These are phyloP conservation scores for Avena eriantha DNA, from an alignment of 176 grass and related monocot species.

Conservation along the genomic window DNA sequence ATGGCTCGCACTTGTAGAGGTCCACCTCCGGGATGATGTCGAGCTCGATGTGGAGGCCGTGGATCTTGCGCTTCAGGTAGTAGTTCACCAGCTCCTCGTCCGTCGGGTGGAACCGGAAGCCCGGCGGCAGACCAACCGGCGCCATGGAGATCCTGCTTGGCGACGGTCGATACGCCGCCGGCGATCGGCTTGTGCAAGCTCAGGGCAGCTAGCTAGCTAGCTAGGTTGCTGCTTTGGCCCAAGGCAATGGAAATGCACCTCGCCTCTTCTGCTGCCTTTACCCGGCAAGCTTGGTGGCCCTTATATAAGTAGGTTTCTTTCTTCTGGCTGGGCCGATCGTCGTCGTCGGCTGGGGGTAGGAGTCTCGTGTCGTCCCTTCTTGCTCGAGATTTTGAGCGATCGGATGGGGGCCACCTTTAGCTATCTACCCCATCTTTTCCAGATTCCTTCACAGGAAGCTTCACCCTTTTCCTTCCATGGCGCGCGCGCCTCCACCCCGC, in stretches of 20 bases:
- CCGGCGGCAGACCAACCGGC: conserved; percentile 80
- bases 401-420: conserved; percentile 56
- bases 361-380: conserved; percentile 30
- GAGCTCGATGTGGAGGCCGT: conserved; percentile 94
- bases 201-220: conserved; percentile 1
- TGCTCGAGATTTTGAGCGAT: conserved; percentile 47
- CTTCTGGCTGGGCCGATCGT: neutral
- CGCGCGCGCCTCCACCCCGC: no score
- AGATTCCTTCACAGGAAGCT: conserved; percentile 82
- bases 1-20: conserved; percentile 98
- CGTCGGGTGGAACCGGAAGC: conserved; percentile 93
- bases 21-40: conserved; percentile 98
- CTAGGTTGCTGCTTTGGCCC: neutral
- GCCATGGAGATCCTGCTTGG: no score
- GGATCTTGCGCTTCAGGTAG: conserved; percentile 99
- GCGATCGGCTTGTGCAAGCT: no score
- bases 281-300: conserved; percentile 37
- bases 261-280: conserved; percentile 69
- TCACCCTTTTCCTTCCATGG: conserved; percentile 67
- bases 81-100: conserved; percentile 98
- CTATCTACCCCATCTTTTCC: conserved; percentile 53
- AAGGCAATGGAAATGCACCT: conserved; percentile 55
- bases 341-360: conserved; percentile 33
- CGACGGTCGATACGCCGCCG: no score
- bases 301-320: conserved; percentile 61